Conservation (phyloP, 2,329 filamentous ascomycete genomes). For the Microascus cirrosus region DNA sequence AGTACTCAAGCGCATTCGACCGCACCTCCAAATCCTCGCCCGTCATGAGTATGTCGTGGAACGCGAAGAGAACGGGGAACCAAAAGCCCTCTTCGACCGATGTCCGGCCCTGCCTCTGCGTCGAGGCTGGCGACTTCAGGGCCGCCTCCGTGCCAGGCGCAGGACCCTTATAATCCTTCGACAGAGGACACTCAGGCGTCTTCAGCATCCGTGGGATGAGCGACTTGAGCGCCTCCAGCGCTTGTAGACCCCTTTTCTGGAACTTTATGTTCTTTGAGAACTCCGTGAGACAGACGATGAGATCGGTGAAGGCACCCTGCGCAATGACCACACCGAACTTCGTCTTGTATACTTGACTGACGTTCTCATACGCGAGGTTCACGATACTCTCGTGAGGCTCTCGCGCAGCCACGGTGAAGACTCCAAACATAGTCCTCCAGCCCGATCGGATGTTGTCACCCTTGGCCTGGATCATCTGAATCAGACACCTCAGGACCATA, state of each 20-base stretch:
- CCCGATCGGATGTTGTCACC: slow-evolving; percentile 96
- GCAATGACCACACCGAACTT: slow-evolving; percentile 93
- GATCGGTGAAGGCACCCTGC: slow-evolving; percentile 90
- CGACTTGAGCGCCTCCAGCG: slow-evolving; percentile 88
- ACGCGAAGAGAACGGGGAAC: slow-evolving; percentile 96
- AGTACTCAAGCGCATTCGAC: slow-evolving; percentile 82
- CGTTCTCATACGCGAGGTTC: slow-evolving; percentile 88
- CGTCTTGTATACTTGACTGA: slow-evolving; percentile 89
- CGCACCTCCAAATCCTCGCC: slow-evolving; percentile 96
- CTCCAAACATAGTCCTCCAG: slow-evolving; percentile 99
- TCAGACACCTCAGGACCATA: slow-evolving; percentile 88
- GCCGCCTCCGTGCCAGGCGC: slow-evolving; percentile 31
- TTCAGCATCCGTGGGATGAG: slow-evolving; percentile 91
- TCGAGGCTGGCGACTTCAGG: slow-evolving; percentile 28
- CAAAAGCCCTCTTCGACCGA: slow-evolving; percentile 95
- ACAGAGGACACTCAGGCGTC: slow-evolving; percentile 89
- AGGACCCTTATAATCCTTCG: slow-evolving; percentile 40
- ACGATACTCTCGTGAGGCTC: slow-evolving; percentile 94
- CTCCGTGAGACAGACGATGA: slow-evolving; percentile 92
- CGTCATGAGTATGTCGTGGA: slow-evolving; percentile 98
- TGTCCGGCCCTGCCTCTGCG: slow-evolving; percentile 57
- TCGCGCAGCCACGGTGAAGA: slow-evolving; percentile 89
- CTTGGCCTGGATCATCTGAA: slow-evolving; percentile 97
- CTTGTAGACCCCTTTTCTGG: slow-evolving; percentile 95
- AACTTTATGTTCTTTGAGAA: slow-evolving; percentile 99